Evolutionary conservation across 192 early-diverging fungal genomes (phyloP), one percentile per base, ranked within the genome.

Genomic region (Coemansia sp.): DNA sequence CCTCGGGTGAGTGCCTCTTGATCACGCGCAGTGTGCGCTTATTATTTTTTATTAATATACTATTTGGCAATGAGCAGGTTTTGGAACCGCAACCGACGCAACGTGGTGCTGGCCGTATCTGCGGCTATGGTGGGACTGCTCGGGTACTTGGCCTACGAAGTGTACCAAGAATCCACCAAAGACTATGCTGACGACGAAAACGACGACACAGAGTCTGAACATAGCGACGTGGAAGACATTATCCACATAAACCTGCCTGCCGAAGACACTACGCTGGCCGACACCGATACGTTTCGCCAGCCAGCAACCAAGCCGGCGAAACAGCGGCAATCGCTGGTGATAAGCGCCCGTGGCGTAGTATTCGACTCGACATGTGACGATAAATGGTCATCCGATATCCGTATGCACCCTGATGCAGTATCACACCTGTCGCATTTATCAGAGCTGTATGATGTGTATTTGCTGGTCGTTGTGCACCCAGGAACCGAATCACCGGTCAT

Each of bases 271-370:
- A 25, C n/a, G 26, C 48, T 2, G 3, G 11, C 60, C 15, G 60
- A 38, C 6, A 69, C 22, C 19, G 25, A 42, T 14, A 8, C 9
- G 4, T 25, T 25, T 11, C 2, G 50, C 10, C 46, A 48, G 6
- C 42, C 42, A n/a, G 15, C 40, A 15, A 4, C 40, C 40, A 42
- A 11, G 2, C 12, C 40, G 10, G 40, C 40, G 40, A 15, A 15
- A 55, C 15, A 17, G 36, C 50, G 38, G 14, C 50, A 21, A 31
- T 8, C 25, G 19, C 46, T 80, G 60, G 71, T 59, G 5, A 57
- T 80, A 34, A 74, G 71, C 42, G 77, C 77, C 2, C 61, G 58
- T 0, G 77, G 68, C 2, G 66, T 71, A 7, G 2, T 80, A 0
- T 36, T 80, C 7, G 56, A 66, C 55, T 63, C 50, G 56, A 22